Evolutionary conservation across 305 asterid species (phyloP).

Genomic region (Fraxinus sp.): DNA sequence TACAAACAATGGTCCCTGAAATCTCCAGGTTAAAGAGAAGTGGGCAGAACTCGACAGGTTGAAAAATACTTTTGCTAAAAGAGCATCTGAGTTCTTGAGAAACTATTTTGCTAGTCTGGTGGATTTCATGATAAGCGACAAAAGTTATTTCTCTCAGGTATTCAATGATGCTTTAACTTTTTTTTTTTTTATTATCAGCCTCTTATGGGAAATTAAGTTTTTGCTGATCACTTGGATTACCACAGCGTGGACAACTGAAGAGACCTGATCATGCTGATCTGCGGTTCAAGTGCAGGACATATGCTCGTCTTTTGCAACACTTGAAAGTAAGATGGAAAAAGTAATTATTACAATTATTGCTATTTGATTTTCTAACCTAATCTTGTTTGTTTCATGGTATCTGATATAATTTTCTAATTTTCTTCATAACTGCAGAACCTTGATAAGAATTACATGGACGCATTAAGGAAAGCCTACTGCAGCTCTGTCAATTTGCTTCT

Average conservation of each 20-base stretch:
- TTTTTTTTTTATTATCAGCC: background rate
- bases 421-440: constrained; percentile 65
- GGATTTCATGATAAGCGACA: constrained; percentile 98
- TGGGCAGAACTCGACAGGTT: constrained; percentile 87
- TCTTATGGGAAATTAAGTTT: constrained; percentile 6
- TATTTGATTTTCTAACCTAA: constrained; percentile 20
- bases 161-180: constrained; percentile 21
- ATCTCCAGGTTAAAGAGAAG: constrained; percentile 84
- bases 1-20: constrained; percentile 26
- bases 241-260: constrained; percentile 97
- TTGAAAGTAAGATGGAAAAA: constrained; percentile 58
- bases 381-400: constrained; percentile 11
- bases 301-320: constrained; percentile 98
- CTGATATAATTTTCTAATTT: background rate
- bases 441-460: constrained; percentile 85
- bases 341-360: constrained; percentile 13
- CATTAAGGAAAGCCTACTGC: constrained; percentile 96
- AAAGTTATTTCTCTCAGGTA: constrained; percentile 98
- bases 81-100: constrained; percentile 94
- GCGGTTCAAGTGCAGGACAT: constrained; percentile 96
- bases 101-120: constrained; percentile 92
- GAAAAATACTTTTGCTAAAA: constrained; percentile 76
- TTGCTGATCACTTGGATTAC: constrained; percentile 34
- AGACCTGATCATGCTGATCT: constrained; percentile 99
- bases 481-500: constrained; percentile 92